Evolutionary conservation across 2,329 filamentous ascomycete species (phyloP).

Genomic region (Pezicula rhizophila): DNA sequence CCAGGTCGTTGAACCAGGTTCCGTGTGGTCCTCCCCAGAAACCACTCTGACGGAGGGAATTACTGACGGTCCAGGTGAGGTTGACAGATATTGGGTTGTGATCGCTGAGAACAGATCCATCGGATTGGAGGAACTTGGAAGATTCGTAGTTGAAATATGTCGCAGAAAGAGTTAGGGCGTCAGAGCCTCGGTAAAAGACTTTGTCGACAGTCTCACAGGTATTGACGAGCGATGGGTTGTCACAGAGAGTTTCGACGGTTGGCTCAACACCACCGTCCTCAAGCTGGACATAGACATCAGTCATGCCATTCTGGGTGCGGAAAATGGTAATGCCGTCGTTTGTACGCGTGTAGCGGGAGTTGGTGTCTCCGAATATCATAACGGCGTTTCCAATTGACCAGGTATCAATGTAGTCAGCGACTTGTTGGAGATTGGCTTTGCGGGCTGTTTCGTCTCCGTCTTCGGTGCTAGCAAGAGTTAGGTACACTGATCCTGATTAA

Average conservation of each 20-base stretch:
- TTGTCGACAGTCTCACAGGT: conserved; percentile 64
- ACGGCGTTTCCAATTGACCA: conserved; percentile 56
- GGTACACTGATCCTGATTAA: not conserved
- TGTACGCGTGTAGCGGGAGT: conserved; percentile 55
- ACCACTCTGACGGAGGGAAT: conserved; percentile 36
- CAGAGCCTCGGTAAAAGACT: conserved; percentile 46
- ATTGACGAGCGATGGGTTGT: conserved; percentile 48
- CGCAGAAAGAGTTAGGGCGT: conserved; percentile 40
- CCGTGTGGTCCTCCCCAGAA: conserved; percentile 44
- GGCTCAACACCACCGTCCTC: conserved; percentile 41
- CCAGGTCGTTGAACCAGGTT: conserved; percentile 50
- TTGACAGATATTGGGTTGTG: conserved; percentile 59
- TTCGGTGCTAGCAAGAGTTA: conserved; percentile 31
- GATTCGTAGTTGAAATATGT: conserved; percentile 50
- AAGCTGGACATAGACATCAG: conserved; percentile 55
- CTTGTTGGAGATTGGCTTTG: conserved; percentile 52
- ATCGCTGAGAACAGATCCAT: conserved; percentile 54
- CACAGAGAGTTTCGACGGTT: conserved; percentile 38
- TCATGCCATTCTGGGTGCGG: conserved; percentile 43
- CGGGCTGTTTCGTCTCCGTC: conserved; percentile 47
- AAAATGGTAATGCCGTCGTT: conserved; percentile 48
- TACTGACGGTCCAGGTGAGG: conserved; percentile 38
- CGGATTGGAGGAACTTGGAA: conserved; percentile 47
- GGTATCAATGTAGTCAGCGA: conserved; percentile 49
- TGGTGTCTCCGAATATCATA: conserved; percentile 59